Evolutionary conservation across 192 early-diverging fungal species (phyloP), one percentile per base, ranked within the genome.

Genomic region (Physocladia obscura): DNA sequence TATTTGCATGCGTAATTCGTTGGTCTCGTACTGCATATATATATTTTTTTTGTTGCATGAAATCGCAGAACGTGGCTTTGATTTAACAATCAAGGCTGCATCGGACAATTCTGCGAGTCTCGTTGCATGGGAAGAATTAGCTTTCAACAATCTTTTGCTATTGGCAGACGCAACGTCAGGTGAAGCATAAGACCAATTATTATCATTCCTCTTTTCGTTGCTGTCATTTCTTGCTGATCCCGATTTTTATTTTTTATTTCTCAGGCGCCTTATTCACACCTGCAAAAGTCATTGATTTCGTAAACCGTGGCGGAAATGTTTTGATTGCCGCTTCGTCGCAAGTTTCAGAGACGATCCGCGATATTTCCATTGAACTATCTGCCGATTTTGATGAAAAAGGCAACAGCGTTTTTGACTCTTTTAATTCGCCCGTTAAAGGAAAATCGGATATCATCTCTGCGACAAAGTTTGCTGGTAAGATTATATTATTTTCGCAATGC

Each of bases 291-390:
- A 77, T 94, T 38, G 84, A 92, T 50, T 99, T 94, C 75, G 84
- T 97, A 40, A 89, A 95, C 52, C 82, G 87, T 27, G 96, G 95
- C 35, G 97, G 96, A 22, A 99, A 97, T 74, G 74, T 97, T 32
- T 39, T 99, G 3, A 55, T 95, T 13, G 91, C 89, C 2, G 88
- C 84, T 1, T 84, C 87, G 5, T 72, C 83, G 32, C 82, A 89
- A 47, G 62, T 90, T 21, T 82, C 85, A 3, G 90, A 91, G 35
- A 76, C 83, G 4, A 61, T 92, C 3, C 87, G 93, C 13, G 92
- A 93, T 63, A 81, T 99, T 39, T 89, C 88, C n/a, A 81, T 84
- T 68, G 96, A 98, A 72, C 93, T 97, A 70, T 92, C 91, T 52
- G 87, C 93, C 21, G 91, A 92, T 37, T 90, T 90, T 51, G 96